Evolutionary conservation across 345 rosid genomes (phyloP).

Genomic region (Melaleuca alternifolia): DNA sequence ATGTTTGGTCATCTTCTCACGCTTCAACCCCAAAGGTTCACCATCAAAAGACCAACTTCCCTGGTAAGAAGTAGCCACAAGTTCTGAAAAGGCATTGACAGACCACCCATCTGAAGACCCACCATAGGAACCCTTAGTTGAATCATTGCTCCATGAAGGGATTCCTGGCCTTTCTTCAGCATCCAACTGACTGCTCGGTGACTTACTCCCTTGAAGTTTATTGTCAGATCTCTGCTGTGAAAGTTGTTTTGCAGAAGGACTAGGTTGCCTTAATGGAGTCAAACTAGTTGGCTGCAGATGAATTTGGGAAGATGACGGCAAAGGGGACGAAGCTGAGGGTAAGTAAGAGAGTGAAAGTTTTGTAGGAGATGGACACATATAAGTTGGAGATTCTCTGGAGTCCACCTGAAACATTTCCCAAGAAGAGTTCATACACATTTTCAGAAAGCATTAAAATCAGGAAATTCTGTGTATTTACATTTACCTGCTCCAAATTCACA

Average conservation of each 20-base stretch:
- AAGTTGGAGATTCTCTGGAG: conserved; percentile 32
- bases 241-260: conserved; percentile 25
- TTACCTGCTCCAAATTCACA: conserved; percentile 60
- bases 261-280: conserved; percentile 26
- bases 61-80: conserved; percentile 50
- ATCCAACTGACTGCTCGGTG: conserved; percentile 25
- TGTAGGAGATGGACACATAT: conserved; percentile 38
- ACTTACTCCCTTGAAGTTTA: conserved; percentile 22
- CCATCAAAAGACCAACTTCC: conserved; percentile 58
- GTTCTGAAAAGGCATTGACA: conserved; percentile 72
- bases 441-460: not conserved
- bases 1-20: conserved; percentile 35
- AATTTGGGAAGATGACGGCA: conserved; percentile 46
- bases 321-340: conserved; percentile 59
- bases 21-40: conserved; percentile 35
- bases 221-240: conserved; percentile 32
- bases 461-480: conserved; percentile 1
- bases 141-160: conserved; percentile 54
- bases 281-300: conserved; percentile 34
- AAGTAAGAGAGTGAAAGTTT: conserved; percentile 55
- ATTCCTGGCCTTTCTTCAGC: conserved; percentile 29
- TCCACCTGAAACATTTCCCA: conserved; percentile 28
- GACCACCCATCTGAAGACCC: conserved; percentile 87
- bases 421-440: not conserved
- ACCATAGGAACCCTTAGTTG: conserved; percentile 36